Percentiles rank a stretch among this genome's conserved stretches.
Evolutionary conservation across 164 flowering plant species (phyloP).

Genomic region (Pachysandra terminalis): DNA sequence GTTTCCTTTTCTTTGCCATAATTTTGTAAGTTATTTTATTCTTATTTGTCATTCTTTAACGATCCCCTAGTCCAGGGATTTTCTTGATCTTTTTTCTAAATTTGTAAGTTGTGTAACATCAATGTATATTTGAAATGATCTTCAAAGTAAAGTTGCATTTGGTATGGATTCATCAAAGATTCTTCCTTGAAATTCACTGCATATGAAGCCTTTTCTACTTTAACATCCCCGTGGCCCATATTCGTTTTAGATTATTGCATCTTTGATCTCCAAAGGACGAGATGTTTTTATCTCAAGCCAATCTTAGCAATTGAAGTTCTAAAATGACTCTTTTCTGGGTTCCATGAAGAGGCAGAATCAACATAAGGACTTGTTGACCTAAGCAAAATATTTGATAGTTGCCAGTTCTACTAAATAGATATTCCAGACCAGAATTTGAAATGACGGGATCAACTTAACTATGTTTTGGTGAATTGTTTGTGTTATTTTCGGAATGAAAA

Average conservation of each 20-base stretch:
- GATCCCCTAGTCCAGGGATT: slow-evolving; percentile 3
- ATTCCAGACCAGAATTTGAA: too few relatives aligned
- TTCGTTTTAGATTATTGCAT: too few relatives aligned
- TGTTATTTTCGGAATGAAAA: too few relatives aligned
- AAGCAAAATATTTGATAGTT: too few relatives aligned
- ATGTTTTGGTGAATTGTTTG: too few relatives aligned
- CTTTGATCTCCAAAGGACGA: not conserved
- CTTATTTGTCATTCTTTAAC: slow-evolving; percentile 21
- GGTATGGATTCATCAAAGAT: not conserved
- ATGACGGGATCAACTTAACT: too few relatives aligned
- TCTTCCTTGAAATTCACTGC: not conserved
- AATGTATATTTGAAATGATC: slow-evolving; percentile 33
- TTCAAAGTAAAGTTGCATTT: slow-evolving; percentile 8
- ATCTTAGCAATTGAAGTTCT: too few relatives aligned
- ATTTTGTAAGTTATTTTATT: slow-evolving; percentile 6
- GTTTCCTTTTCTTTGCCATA: slow-evolving; percentile 14
- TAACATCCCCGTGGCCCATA: not conserved
- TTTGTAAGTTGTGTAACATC: slow-evolving; percentile 24
- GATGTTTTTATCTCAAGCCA: not conserved
- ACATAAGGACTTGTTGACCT: too few relatives aligned
- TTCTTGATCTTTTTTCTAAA: not conserved
- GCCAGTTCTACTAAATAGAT: too few relatives aligned
- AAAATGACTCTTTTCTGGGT: too few relatives aligned
- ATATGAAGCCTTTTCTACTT: not conserved
- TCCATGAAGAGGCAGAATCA: too few relatives aligned